Evolutionary conservation across 495 filamentous ascomycete species (phyloP).

Genomic region (Letharia columbiana): DNA sequence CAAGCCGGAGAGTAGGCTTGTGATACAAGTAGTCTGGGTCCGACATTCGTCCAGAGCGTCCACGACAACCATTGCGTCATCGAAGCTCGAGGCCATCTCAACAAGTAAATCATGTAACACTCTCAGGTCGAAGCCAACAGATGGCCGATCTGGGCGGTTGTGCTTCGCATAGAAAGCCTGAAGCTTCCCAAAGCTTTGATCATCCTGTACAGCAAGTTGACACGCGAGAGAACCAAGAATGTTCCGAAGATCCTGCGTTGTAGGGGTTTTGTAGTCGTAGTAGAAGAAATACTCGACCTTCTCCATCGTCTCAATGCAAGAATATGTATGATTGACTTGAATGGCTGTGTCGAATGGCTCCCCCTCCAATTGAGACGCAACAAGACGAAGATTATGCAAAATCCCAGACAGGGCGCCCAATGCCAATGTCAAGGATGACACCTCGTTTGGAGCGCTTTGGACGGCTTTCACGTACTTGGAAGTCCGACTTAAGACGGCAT

Average conservation of each 20-base stretch:
- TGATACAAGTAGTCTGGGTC: background rate
- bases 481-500: conserved; percentile 26
- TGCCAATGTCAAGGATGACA: conserved; percentile 19
- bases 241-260: conserved; percentile 24
- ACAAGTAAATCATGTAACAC: conserved; percentile 20
- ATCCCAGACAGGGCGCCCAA: conserved; percentile 27
- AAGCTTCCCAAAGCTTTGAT: conserved; percentile 27
- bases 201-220: conserved; percentile 32
- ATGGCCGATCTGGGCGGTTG: conserved; percentile 8
- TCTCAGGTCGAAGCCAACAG: background rate
- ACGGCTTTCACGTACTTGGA: conserved; percentile 30
- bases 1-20: conserved; percentile 22
- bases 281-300: conserved; percentile 31
- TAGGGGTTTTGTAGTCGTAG: conserved; percentile 33
- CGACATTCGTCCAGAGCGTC: conserved; percentile 33
- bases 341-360: conserved; percentile 20
- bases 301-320: conserved; percentile 22
- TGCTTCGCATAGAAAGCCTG: conserved; percentile 24
- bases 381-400: conserved; percentile 27
- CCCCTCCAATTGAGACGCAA: conserved; percentile 26
- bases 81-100: conserved; percentile 22
- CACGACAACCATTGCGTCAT: conserved; percentile 21
- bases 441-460: conserved; percentile 27
- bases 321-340: conserved; percentile 22
- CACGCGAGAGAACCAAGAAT: conserved; percentile 31